Evolutionary conservation across 1,139 yeast species (phyloP).

Genomic region (Pichia sp.): DNA sequence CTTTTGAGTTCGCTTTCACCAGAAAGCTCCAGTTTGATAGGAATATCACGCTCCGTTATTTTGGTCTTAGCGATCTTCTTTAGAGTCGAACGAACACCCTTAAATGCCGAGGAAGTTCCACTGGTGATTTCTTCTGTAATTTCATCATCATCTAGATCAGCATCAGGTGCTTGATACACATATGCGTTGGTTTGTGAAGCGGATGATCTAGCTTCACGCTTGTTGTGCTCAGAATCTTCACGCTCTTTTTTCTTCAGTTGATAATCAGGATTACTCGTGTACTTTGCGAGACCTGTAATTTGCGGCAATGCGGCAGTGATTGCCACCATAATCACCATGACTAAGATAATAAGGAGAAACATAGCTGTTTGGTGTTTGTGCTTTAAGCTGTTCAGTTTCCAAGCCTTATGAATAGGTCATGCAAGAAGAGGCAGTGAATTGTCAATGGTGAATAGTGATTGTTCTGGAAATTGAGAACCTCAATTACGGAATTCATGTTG

Average conservation of each 20-base stretch:
- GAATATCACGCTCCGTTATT: constrained; percentile 28
- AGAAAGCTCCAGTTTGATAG: constrained; percentile 27
- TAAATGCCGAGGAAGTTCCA: constrained; percentile 2
- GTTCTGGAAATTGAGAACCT: too few relatives aligned
- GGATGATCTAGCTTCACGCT: too few relatives aligned
- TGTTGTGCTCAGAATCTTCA: too few relatives aligned
- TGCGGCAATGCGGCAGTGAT: constrained; percentile 30
- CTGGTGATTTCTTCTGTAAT: background rate
- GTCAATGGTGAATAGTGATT: too few relatives aligned
- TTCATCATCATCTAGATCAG: constrained; percentile 14
- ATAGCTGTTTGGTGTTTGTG: too few relatives aligned
- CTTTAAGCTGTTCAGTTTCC: too few relatives aligned
- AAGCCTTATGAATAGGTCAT: too few relatives aligned
- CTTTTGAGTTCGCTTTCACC: constrained; percentile 17
- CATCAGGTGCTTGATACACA: constrained; percentile 34
- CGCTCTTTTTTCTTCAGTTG: constrained; percentile 15
- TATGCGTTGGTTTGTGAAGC: too few relatives aligned
- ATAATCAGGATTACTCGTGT: constrained; percentile 24
- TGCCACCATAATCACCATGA: constrained; percentile 26
- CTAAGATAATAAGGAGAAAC: constrained; percentile 18
- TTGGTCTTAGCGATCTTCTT: constrained; percentile 14
- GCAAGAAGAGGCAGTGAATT: too few relatives aligned
- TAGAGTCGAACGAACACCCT: constrained; percentile 6
- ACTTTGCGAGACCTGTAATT: constrained; percentile 31
- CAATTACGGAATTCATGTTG: too few relatives aligned